Conservation (phyloP, 129 eudicot species). For the Centrapalus pauciflorus region DNA sequence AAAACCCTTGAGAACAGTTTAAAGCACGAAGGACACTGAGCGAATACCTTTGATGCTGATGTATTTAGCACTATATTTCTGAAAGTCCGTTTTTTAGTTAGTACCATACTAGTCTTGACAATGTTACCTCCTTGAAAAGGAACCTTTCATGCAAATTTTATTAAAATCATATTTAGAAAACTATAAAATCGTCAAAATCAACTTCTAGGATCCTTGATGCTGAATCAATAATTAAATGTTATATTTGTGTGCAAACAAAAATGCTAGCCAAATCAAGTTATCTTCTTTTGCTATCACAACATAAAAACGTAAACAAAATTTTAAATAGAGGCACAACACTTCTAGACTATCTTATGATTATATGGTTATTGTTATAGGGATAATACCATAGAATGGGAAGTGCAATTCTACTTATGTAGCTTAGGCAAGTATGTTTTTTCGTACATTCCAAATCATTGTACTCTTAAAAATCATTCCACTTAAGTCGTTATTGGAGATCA, state of each 20-base stretch:
- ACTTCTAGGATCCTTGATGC: not conserved
- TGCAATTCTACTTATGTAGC: too few species aligned
- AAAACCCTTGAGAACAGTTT: too few species aligned
- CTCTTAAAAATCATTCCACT: too few species aligned
- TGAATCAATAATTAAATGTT: not conserved
- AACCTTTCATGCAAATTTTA: not conserved
- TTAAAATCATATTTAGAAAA: not conserved
- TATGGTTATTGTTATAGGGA: too few species aligned
- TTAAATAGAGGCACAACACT: slow-evolving; percentile 1
- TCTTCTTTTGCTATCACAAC: not conserved
- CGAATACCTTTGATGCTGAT: too few species aligned
- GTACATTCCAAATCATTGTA: too few species aligned
- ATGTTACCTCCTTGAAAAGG: not conserved
- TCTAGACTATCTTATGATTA: not conserved
- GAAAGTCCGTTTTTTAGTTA: too few species aligned
- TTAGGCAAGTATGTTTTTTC: too few species aligned
- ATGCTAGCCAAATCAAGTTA: not conserved
- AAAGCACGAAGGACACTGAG: too few species aligned
- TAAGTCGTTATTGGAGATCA: too few species aligned
- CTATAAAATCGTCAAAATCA: not conserved
- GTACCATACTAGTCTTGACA: not conserved
- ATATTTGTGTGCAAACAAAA: not conserved
- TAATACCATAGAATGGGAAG: too few species aligned
- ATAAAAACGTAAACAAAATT: not conserved
- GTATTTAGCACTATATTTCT: too few species aligned